phyloP scores from a whole-genome alignment of 768 basidiomycete species.

The Amanita polypyramis region DNA sequence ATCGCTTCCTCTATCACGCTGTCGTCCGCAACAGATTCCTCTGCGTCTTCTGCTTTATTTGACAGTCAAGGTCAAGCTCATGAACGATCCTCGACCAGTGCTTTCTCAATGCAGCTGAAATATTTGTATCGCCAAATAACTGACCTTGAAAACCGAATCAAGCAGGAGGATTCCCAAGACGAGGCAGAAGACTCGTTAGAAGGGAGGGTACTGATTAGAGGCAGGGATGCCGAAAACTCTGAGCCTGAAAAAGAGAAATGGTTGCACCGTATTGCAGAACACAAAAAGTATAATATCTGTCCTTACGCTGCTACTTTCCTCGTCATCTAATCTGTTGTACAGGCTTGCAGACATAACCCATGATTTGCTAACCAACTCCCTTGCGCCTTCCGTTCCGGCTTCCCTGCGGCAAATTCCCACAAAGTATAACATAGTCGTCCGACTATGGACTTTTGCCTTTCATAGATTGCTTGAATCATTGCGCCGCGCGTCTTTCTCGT shows the following conservation, averaged over 20 bases:
- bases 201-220: slow-evolving; percentile 32
- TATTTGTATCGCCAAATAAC: slow-evolving; percentile 77
- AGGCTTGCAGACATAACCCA: slow-evolving; percentile 90
- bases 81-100: slow-evolving; percentile 51
- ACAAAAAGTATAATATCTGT: slow-evolving; percentile 72
- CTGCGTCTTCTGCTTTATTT: slow-evolving; percentile 60
- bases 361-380: slow-evolving; percentile 75
- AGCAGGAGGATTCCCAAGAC: slow-evolving; percentile 49
- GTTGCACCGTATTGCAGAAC: slow-evolving; percentile 59
- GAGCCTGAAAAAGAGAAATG: slow-evolving; percentile 72
- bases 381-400: slow-evolving; percentile 79
- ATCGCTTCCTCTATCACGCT: slow-evolving; percentile 65
- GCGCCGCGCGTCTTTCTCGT: slow-evolving; percentile 69
- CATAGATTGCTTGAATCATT: slow-evolving; percentile 86
- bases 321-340: slow-evolving; percentile 5
- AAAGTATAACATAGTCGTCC: slow-evolving; percentile 92
- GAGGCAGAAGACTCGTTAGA: slow-evolving; percentile 36
- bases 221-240: slow-evolving; percentile 33
- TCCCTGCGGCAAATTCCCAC: slow-evolving; percentile 83
- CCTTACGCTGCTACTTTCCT: slow-evolving; percentile 8
- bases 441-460: slow-evolving; percentile 89
- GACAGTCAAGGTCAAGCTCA: slow-evolving; percentile 37
- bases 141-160: slow-evolving; percentile 65
- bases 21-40: slow-evolving; percentile 73
- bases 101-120: slow-evolving; percentile 69